Base-by-base conservation (phyloP, 306 rosid species). In the Potentilla sterilis region DNA sequence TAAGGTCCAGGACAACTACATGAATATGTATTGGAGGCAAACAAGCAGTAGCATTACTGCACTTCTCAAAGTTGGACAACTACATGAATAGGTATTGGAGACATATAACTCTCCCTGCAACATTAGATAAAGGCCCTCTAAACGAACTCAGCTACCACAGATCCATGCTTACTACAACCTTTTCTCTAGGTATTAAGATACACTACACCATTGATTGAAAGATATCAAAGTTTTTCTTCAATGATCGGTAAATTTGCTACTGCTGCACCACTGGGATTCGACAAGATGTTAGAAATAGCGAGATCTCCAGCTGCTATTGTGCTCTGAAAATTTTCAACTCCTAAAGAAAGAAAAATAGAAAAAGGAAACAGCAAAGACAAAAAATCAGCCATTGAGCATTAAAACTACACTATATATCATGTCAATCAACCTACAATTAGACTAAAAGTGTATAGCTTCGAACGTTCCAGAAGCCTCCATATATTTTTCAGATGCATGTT, bases 211-310 rank as follows among this genome's bases (percentile, higher is more conserved):
- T 2, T 55, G 40, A 62, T 72, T 40, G 77, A 37, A 64, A 37
- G 64, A 48, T 22, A 59, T 2, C 14, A 51, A 85, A 75, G 28
- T 52, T 80, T 90, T 92, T 97, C 97, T 46, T 95, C 99, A 80
- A 92, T 85, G 59, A 88, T 84, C n/a, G 99, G 97, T 79, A 95
- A 85, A 87, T 84, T 90, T 70, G 97, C 86, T 75, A 78, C 78
- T 38, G 73, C 73, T 52, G 87, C 62, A 81, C 52, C 64, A 67
- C 67, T 18, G 8, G 86, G 77, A 73, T 81, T 75, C 80, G 89
- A 75, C 37, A 84, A 74, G 70, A 79, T 69, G 79, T 69, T 71
- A 44, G 76, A 78, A 43, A 65, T 77, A 76, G 83, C 19, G 62
- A 78, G 81, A 79, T 80, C 64, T 67, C 77, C 83, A 42, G 78